These are phyloP conservation scores for Suillus sp. DNA, from an alignment of 768 basidiomycete species.

Conservation along the genomic window DNA sequence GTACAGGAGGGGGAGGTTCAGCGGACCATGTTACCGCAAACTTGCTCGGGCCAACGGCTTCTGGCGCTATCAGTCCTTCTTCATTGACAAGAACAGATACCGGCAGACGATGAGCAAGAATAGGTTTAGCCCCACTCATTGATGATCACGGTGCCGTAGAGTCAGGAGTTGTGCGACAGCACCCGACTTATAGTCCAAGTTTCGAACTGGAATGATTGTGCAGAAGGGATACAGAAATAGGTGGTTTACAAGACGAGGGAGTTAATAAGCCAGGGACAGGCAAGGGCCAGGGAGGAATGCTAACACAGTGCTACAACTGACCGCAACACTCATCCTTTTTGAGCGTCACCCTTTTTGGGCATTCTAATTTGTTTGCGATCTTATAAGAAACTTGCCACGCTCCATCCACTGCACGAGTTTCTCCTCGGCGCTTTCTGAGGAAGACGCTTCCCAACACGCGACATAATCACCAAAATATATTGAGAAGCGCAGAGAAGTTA, in stretches of 20 bases:
- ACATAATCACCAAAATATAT: conserved; percentile 24
- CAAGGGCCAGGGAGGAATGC: neutral
- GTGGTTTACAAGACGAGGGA: neutral
- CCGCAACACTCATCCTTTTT: conserved; percentile 7
- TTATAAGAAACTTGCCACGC: neutral
- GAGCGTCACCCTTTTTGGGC: neutral
- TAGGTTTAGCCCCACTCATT: conserved; percentile 36
- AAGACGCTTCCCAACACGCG: neutral
- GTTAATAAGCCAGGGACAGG: neutral
- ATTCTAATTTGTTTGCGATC: conserved; percentile 1
- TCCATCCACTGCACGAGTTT: neutral
- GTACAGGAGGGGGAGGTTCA: conserved; percentile 44
- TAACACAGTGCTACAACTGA: conserved; percentile 2
- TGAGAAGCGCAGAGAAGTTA: conserved; percentile 29
- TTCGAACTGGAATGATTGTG: neutral
- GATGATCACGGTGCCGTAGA: conserved; percentile 5
- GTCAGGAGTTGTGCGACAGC: neutral
- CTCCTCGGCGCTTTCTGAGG: neutral
- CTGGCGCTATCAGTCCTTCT: conserved; percentile 46
- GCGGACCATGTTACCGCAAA: conserved; percentile 63
- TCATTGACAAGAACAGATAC: conserved; percentile 37
- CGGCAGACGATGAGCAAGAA: conserved; percentile 56
- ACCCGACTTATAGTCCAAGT: neutral
- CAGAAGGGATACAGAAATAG: conserved; percentile 1
- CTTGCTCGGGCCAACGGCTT: conserved; percentile 52